Evolutionary conservation across 106 monocot genomes (phyloP).

Genomic region (Ottelia alismoides): DNA sequence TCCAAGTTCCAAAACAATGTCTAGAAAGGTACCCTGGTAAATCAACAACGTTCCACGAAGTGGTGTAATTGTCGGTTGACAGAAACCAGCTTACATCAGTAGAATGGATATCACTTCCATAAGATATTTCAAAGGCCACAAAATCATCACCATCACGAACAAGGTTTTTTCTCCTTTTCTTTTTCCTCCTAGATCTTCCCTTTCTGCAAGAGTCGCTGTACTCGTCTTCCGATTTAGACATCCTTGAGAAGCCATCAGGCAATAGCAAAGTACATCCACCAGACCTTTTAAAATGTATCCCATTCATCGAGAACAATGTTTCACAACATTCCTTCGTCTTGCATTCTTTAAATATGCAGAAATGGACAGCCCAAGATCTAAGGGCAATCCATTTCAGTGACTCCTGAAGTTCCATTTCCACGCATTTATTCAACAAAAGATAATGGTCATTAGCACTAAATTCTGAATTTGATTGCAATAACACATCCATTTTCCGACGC

Average conservation of each 20-base stretch:
- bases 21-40: too few relatives aligned
- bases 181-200: constrained; percentile 44
- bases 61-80: constrained; percentile 63
- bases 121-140: constrained; percentile 30
- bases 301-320: constrained; percentile 42
- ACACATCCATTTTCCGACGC: constrained; percentile 28
- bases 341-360: constrained; percentile 47
- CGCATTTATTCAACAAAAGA: constrained; percentile 50
- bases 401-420: constrained; percentile 22
- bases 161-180: constrained; percentile 24
- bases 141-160: constrained; percentile 26
- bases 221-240: constrained; percentile 17
- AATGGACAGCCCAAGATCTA: constrained; percentile 73
- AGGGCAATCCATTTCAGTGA: constrained; percentile 59
- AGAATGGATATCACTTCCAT: constrained; percentile 12
- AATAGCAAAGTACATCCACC: constrained; percentile 39
- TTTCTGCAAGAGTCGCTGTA: constrained; percentile 23
- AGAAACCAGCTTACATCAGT: constrained; percentile 63
- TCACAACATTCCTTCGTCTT: constrained; percentile 52
- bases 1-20: too few relatives aligned
- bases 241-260: constrained; percentile 13
- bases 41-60: constrained; percentile 74
- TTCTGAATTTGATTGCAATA: constrained; percentile 21
- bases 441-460: constrained; percentile 40
- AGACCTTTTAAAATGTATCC: constrained; percentile 45